Evolutionary conservation across 345 rosid species (phyloP), one percentile per base, ranked within the genome.

Genomic region (Gossypium sturtianum): DNA sequence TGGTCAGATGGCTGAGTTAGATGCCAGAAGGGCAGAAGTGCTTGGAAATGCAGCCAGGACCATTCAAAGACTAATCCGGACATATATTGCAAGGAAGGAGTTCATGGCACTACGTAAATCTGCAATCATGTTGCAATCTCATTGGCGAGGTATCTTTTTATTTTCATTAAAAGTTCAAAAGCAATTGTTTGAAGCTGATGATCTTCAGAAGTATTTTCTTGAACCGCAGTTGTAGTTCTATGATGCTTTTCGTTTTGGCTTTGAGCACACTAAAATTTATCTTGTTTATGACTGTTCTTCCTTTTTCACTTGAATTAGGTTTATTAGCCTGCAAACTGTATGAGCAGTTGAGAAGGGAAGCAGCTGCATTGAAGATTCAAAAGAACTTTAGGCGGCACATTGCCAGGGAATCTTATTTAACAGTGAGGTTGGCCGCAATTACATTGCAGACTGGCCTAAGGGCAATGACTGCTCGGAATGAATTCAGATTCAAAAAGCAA

Each of bases 1-100:
- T 72, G 99, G 99, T 77, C 99, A 96, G 86, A 96, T 96, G 99
- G 99, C 99, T 72, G 97, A 93, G 82, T 81, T 96, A 82, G 99
- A 96, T 84, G 87, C 99, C 59, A 90, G 99, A 84, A 90, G 99
- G 84, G 92, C 99, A 68, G 97, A 89, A 88, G 94, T 96, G 70
- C 97, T 96, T 67, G 98, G 99, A 75, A 87, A 89, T 90, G 99
- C 99, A 12, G 99, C 99, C 71, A 90, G 88, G 87, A 90, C 80
- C 82, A 87, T 96, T 75, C 99, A 96, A 86, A 90, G 93, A 83
- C 94, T 84, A 71, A 86, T 84, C 72, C 89, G 91, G 66, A 93
- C 98, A 61, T 93, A 87, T 76, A 91, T 91, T 76, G 97, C 98
- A 0, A 83, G 90, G 27, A 96, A 88, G 83, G 97, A 93, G 84